These are phyloP conservation scores for Termitomyces sp. DNA, from an alignment of 768 basidiomycete species.

Conservation along the genomic window DNA sequence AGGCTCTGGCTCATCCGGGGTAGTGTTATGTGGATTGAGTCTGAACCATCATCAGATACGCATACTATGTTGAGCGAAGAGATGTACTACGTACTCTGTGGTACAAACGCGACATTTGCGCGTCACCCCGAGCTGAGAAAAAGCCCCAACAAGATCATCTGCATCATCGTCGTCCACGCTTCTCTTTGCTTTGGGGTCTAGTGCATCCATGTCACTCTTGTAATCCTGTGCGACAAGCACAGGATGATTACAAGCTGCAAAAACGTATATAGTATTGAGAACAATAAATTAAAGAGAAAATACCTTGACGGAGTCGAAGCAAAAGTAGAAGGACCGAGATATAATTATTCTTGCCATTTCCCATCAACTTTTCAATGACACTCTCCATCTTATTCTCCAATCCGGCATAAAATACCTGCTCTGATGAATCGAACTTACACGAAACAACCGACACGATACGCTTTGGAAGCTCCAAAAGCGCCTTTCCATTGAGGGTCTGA, in stretches of 20 bases:
- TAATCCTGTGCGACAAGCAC: slow-evolving; percentile 75
- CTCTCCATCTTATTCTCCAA: slow-evolving; percentile 63
- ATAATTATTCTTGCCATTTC: slow-evolving; percentile 53
- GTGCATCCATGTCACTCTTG: slow-evolving; percentile 65
- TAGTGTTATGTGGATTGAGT: slow-evolving; percentile 29
- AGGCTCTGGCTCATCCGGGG: slow-evolving; percentile 32
- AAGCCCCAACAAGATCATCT: slow-evolving; percentile 72
- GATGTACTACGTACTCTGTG: slow-evolving; percentile 48
- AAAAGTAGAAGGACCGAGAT: slow-evolving; percentile 66
- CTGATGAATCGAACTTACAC: slow-evolving; percentile 73
- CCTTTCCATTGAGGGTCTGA: slow-evolving; percentile 69
- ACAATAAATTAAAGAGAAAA: slow-evolving; percentile 11
- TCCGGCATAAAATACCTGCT: slow-evolving; percentile 73
- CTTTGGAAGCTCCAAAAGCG: slow-evolving; percentile 74
- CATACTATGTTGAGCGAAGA: not conserved
- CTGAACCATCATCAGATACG: slow-evolving; percentile 20
- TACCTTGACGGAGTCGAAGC: slow-evolving; percentile 87
- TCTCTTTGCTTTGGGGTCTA: slow-evolving; percentile 57
- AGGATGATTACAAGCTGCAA: slow-evolving; percentile 85
- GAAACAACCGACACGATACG: slow-evolving; percentile 65
- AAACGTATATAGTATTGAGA: not conserved
- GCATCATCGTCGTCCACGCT: slow-evolving; percentile 51
- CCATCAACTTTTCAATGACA: slow-evolving; percentile 63
- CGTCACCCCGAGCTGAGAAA: slow-evolving; percentile 64
- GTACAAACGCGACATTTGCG: slow-evolving; percentile 81